Evolutionary conservation across 108 stramenopile species (phyloP).

Genomic region (Pinguiococcus pyrenoidosus): DNA sequence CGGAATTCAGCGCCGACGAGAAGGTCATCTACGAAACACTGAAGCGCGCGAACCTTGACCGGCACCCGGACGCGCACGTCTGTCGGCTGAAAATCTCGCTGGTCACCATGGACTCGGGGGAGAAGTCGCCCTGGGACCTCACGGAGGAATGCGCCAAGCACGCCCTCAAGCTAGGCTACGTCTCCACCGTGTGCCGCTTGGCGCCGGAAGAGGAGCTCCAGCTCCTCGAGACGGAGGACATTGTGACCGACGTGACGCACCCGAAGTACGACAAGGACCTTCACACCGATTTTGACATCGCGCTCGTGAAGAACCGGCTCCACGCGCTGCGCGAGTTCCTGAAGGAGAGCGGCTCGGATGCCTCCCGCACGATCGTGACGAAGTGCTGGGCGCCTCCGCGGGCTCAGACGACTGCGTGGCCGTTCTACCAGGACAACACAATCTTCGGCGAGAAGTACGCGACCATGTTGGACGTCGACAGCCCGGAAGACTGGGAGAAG

Average conservation of each 20-base stretch:
- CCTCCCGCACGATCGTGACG: neutral
- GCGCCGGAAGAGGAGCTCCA: slow-evolving; percentile 17
- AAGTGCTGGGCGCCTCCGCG: slow-evolving; percentile 9
- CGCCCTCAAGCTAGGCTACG: slow-evolving; percentile 8
- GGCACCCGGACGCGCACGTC: slow-evolving; percentile 28
- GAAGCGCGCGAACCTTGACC: slow-evolving; percentile 9
- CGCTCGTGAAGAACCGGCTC: slow-evolving; percentile 17
- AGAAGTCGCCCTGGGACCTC: slow-evolving; percentile 12
- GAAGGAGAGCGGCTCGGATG: neutral
- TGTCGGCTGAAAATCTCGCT: slow-evolving; percentile 24
- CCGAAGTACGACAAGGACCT: neutral
- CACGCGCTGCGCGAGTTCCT: slow-evolving; percentile 1
- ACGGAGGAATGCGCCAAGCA: slow-evolving; percentile 12
- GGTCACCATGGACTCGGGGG: slow-evolving; percentile 15
- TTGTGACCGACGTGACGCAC: slow-evolving; percentile 2
- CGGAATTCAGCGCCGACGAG: slow-evolving; percentile 4
- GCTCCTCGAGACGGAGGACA: slow-evolving; percentile 9
- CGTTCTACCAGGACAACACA: slow-evolving; percentile 19
- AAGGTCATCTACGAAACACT: slow-evolving; percentile 4
- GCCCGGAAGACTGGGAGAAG: slow-evolving; percentile 1
- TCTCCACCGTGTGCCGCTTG: slow-evolving; percentile 6
- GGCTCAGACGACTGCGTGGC: slow-evolving; percentile 4
- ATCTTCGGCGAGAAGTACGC: slow-evolving; percentile 18
- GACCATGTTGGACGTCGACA: neutral
- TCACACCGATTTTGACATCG: slow-evolving; percentile 14